These are phyloP conservation scores for Vanrija humicola DNA, from an alignment of 1,284 basidiomycete genomes.

Conservation along the genomic window DNA sequence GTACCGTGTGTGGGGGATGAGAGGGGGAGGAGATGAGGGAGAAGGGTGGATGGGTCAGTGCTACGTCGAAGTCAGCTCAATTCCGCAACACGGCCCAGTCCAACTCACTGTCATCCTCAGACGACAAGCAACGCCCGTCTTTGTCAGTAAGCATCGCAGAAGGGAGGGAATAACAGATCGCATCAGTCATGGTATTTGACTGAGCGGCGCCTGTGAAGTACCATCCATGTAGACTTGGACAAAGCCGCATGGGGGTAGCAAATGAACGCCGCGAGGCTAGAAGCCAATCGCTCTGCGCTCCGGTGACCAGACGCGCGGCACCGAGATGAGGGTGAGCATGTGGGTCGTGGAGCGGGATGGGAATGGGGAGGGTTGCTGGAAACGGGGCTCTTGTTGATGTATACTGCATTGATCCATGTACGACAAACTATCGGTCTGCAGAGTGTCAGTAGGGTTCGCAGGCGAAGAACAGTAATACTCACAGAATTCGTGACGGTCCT, in stretches of 20 bases:
- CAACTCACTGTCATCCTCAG: constrained; percentile 1
- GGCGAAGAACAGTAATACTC: constrained; percentile 44
- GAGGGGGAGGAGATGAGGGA: not conserved
- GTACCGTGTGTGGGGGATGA: constrained; percentile 7
- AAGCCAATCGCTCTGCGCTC: constrained; percentile 21
- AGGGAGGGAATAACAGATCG: not conserved
- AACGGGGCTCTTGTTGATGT: constrained; percentile 3
- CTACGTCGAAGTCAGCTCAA: not conserved
- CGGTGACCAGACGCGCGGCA: constrained; percentile 11
- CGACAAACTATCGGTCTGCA: constrained; percentile 32
- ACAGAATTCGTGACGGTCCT: constrained; percentile 97
- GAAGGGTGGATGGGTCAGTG: not conserved
- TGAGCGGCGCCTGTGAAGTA: constrained; percentile 28
- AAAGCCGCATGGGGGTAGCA: constrained; percentile 19
- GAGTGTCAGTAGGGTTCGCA: constrained; percentile 2
- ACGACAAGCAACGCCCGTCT: not conserved
- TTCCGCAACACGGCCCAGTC: too few species aligned
- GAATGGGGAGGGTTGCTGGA: not conserved
- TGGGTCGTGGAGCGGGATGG: constrained; percentile 3
- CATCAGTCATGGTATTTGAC: constrained; percentile 5
- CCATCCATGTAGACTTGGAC: constrained; percentile 13
- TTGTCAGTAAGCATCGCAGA: not conserved
- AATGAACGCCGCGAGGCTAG: constrained; percentile 14
- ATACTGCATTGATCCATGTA: constrained; percentile 15
- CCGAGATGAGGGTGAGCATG: constrained; percentile 21